Evolutionary conservation across 140 eudicot genomes (phyloP), one percentile per base, ranked within the genome.

Genomic region (Senecio squalidus): DNA sequence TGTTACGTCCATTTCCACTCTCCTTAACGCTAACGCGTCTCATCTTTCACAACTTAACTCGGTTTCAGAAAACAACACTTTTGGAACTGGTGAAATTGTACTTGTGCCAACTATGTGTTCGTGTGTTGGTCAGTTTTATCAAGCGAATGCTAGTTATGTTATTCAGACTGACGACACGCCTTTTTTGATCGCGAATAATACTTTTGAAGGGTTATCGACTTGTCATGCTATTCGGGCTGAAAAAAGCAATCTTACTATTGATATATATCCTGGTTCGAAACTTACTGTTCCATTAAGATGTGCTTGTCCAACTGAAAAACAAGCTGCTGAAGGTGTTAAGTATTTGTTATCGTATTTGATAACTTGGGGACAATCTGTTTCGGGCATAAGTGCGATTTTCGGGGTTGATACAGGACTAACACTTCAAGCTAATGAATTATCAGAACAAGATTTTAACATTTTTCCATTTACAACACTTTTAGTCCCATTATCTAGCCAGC

Each of bases 301-400:
- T 64, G 95, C 95, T 66, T 93, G 99, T 70, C 96, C 95, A 4
- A 93, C 99, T 2, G 67, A 60, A 64, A 80, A 60, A 28, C 99
- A 93, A 62, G 74, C 73, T 62, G 80, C 67, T 21, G 67, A 5
- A 25, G 95, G 95, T 45, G 77, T 82, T 3, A 78, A 54, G 40
- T 93, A 78, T 51, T 54, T 93, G 61, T 21, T 93, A 64, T 88
- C 82, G 62, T 93, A 88, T 50, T 60, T 84, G 27, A 33, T 88
- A 16, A 46, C 77, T 14, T 41, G 55, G 52, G 78, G 81, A n/a
- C 69, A 93, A 41, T 2, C 1, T 41, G 76, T 84, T 29, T 51
- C 72, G 0, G 22, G 14, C 14, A 82, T 93, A 30, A 76, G 86
- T 58, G 53, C 52, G 0, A 58, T 5, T 5, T 82, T 93, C 45